Percentiles rank a stretch among this genome's conserved stretches.
Conservation (phyloP, 148 eudicot genomes). For the Vaccinium vitisidaea region DNA sequence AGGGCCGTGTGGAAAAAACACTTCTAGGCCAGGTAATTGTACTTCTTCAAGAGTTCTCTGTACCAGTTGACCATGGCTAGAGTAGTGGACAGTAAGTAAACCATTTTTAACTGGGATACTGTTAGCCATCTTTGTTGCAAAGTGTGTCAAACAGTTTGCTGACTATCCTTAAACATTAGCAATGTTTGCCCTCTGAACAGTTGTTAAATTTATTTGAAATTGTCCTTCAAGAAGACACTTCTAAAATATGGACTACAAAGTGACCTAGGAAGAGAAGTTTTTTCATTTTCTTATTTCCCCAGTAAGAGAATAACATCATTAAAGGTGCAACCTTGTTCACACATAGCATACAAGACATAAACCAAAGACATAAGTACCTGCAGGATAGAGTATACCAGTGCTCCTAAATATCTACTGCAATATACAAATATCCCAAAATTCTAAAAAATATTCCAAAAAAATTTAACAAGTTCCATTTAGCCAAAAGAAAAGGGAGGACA, state of each 20-base stretch:
- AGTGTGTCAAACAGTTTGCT: neutral
- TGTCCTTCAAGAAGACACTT: neutral
- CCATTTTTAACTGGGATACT: neutral
- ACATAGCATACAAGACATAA: neutral
- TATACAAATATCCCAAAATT: no score
- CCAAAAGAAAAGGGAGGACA: neutral
- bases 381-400: neutral
- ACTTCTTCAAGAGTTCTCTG: neutral
- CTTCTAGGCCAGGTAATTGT: constrained; percentile 67
- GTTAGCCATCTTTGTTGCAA: neutral
- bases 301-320: neutral
- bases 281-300: neutral
- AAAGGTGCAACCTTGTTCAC: neutral
- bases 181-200: neutral
- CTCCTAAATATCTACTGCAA: neutral
- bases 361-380: neutral
- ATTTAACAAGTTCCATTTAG: neutral
- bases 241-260: neutral
- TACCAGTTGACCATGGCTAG: neutral
- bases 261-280: neutral
- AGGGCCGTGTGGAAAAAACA: constrained; percentile 83
- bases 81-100: neutral
- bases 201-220: neutral
- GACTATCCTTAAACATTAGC: neutral
- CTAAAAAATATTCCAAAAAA: no score